Conservation (phyloP, 768 basidiomycete species). For the Naganishia randhawae region DNA sequence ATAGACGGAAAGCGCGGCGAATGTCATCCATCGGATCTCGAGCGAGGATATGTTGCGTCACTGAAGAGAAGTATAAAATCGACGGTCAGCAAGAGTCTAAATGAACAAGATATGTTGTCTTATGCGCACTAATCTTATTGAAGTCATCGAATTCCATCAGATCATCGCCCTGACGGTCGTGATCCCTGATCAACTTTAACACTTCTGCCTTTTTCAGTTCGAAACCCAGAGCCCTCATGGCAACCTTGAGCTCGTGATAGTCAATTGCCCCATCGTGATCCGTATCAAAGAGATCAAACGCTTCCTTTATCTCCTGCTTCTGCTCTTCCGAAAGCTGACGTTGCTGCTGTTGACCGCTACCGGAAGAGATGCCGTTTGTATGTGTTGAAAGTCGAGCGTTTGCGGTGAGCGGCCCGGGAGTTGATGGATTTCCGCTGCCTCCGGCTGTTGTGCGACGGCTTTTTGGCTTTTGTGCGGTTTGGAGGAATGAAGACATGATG, state of each 20-base stretch:
- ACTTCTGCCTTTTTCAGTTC: slow-evolving; percentile 99
- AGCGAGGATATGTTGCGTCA: slow-evolving; percentile 88
- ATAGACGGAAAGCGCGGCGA: slow-evolving; percentile 88
- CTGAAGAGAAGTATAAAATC: slow-evolving; percentile 52
- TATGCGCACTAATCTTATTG: slow-evolving; percentile 75
- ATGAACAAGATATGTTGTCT: background rate
- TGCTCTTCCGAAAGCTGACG: slow-evolving; percentile 51
- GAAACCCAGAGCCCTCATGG: slow-evolving; percentile 95
- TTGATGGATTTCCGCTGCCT: slow-evolving; percentile 20
- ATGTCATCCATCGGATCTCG: slow-evolving; percentile 97
- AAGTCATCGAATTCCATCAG: slow-evolving; percentile 93
- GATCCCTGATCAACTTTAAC: slow-evolving; percentile 83
- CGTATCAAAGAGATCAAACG: slow-evolving; percentile 97
- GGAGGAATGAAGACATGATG: slow-evolving; percentile 17
- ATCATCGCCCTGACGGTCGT: slow-evolving; percentile 68
- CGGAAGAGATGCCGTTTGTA: slow-evolving; percentile 9
- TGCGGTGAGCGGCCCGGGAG: slow-evolving; percentile 11
- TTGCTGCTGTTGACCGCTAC: slow-evolving; percentile 28
- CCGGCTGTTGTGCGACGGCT: slow-evolving; percentile 18
- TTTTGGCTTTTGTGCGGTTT: slow-evolving; percentile 22
- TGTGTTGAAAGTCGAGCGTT: slow-evolving; percentile 25
- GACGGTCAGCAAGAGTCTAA: background rate
- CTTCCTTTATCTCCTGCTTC: slow-evolving; percentile 95
- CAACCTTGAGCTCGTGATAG: slow-evolving; percentile 98
- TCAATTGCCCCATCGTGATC: slow-evolving; percentile 95